phyloP scores from a whole-genome alignment of 2,329 filamentous ascomycete genomes.

The Fusarium praegraminearum region DNA sequence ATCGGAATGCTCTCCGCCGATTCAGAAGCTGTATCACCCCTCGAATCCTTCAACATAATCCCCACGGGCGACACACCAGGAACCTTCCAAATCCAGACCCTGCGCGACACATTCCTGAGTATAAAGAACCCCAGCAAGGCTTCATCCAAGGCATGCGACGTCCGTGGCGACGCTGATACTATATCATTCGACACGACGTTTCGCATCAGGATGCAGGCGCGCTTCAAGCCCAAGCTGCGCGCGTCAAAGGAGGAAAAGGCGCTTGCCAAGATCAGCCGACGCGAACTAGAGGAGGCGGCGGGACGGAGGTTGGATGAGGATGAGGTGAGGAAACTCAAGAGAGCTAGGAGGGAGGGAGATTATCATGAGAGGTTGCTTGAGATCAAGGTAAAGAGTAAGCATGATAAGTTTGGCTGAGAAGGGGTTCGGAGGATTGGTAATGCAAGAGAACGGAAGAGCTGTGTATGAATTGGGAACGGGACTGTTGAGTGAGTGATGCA shows the following conservation, averaged over 20 bases:
- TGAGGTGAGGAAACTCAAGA: conserved; percentile 86
- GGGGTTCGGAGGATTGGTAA: neutral
- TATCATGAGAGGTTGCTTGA: conserved; percentile 90
- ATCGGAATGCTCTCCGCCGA: conserved; percentile 81
- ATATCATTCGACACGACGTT: conserved; percentile 78
- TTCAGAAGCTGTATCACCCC: conserved; percentile 82
- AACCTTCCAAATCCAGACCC: conserved; percentile 80
- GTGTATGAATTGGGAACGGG: too few species aligned
- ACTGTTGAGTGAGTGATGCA: neutral
- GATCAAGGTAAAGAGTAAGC: conserved; percentile 91
- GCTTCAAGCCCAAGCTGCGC: conserved; percentile 88
- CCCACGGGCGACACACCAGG: conserved; percentile 73
- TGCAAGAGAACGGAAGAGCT: neutral
- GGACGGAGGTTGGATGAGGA: conserved; percentile 83
- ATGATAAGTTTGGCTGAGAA: conserved; percentile 77
- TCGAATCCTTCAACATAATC: conserved; percentile 83
- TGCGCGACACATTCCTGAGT: conserved; percentile 76
- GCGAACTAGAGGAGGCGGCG: conserved; percentile 84
- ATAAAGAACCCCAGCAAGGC: conserved; percentile 66
- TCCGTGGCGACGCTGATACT: conserved; percentile 80
- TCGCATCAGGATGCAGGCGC: conserved; percentile 91
- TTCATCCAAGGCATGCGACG: conserved; percentile 67
- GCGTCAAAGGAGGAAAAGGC: conserved; percentile 86
- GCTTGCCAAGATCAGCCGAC: conserved; percentile 84
- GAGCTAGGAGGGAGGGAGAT: conserved; percentile 84